Evolutionary conservation across 495 filamentous ascomycete species (phyloP).

Genomic region (Tricharina praecox): DNA sequence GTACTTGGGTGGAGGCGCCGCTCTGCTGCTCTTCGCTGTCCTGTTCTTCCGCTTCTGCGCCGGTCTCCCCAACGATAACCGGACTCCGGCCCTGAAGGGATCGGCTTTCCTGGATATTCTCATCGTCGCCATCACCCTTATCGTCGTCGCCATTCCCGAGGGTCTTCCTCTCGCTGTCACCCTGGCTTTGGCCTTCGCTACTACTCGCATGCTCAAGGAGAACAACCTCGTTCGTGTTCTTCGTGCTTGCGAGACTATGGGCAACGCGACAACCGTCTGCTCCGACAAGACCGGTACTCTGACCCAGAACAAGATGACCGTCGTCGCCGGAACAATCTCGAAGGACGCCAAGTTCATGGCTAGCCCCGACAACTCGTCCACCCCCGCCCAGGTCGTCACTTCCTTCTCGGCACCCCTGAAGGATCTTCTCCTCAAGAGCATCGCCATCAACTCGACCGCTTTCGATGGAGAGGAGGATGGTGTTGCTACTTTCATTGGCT

Average conservation of each 20-base stretch:
- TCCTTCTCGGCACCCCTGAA: conserved; percentile 42
- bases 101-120: conserved; percentile 82
- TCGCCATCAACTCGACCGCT: conserved; percentile 73
- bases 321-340: conserved; percentile 62
- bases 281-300: conserved; percentile 94
- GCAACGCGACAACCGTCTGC: conserved; percentile 88
- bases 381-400: conserved; percentile 42
- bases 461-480: conserved; percentile 70
- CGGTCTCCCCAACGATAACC: conserved; percentile 38
- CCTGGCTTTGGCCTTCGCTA: conserved; percentile 83
- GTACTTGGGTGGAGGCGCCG: conserved; percentile 66
- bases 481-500: conserved; percentile 57
- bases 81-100: conserved; percentile 54
- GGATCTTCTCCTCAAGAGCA: conserved; percentile 51
- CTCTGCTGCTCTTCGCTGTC: conserved; percentile 73
- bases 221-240: conserved; percentile 85
- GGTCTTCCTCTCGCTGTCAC: conserved; percentile 86
- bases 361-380: conserved; percentile 43
- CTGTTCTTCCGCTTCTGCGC: conserved; percentile 80
- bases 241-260: conserved; percentile 96
- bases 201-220: conserved; percentile 85
- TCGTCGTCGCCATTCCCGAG: conserved; percentile 91
- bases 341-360: conserved; percentile 57
- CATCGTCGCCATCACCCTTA: conserved; percentile 85
- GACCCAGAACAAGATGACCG: conserved; percentile 85